Evolutionary conservation across 352 stramenopile genomes (phyloP).

Genomic region (Globisporangium takayamanum): DNA sequence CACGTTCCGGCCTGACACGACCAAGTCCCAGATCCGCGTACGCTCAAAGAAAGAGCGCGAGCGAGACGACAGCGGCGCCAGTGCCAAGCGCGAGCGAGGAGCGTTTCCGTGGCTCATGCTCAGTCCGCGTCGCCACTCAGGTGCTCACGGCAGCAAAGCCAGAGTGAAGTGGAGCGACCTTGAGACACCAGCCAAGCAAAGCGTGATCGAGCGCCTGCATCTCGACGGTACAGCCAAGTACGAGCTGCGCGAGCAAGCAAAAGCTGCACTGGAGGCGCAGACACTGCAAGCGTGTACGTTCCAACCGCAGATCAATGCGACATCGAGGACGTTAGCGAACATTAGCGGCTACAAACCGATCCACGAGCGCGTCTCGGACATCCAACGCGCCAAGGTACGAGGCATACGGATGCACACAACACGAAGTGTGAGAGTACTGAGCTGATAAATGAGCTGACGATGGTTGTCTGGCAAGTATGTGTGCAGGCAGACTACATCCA

Average conservation of each 20-base stretch:
- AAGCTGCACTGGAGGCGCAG: slow-evolving; percentile 40
- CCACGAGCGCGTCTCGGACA: slow-evolving; percentile 47
- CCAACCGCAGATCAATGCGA: slow-evolving; percentile 51
- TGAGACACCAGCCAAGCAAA: slow-evolving; percentile 15
- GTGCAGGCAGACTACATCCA: slow-evolving; percentile 38
- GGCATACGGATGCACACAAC: neutral
- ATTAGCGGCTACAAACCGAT: slow-evolving; percentile 57
- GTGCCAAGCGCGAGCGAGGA: neutral
- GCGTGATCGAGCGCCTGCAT: slow-evolving; percentile 53
- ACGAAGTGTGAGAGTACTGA: no score
- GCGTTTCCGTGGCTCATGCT: slow-evolving; percentile 58
- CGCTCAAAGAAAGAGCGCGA: neutral
- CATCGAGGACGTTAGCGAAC: slow-evolving; percentile 31
- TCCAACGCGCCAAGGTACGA: slow-evolving; percentile 65
- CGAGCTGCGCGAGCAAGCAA: slow-evolving; percentile 43
- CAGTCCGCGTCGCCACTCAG: slow-evolving; percentile 35
- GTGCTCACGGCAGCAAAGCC: neutral
- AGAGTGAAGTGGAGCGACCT: slow-evolving; percentile 8
- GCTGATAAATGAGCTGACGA: neutral
- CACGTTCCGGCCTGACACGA: slow-evolving; percentile 54
- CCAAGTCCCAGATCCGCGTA: slow-evolving; percentile 11
- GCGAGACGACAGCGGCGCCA: neutral
- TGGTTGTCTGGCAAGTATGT: slow-evolving; percentile 8
- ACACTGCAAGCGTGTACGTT: slow-evolving; percentile 61
- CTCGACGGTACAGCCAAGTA: slow-evolving; percentile 52